Evolutionary conservation across 169 alveolate species (phyloP).

Genomic region (Eimeria acervulina): DNA sequence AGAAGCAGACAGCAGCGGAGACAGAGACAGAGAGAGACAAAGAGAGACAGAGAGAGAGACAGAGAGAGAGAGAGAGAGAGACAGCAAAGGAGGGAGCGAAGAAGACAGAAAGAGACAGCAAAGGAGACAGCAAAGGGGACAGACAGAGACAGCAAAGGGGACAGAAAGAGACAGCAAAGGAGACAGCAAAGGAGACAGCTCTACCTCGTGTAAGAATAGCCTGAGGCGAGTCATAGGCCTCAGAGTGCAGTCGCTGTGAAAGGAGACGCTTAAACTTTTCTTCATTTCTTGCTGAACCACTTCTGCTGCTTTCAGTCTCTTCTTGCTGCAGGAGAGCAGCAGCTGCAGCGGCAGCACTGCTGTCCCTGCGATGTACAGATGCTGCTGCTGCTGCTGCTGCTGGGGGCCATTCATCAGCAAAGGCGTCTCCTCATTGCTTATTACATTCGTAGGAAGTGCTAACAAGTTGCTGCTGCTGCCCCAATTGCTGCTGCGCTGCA

Average conservation of each 20-base stretch:
- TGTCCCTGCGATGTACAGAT: neutral
- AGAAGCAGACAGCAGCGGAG: neutral
- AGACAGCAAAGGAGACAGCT: neutral
- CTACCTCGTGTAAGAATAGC: neutral
- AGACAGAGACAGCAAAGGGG: conserved; percentile 27
- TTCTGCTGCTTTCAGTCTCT: neutral
- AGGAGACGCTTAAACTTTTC: neutral
- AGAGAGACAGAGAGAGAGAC: neutral
- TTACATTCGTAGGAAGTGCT: neutral
- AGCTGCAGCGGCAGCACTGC: neutral
- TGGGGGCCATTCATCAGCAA: neutral
- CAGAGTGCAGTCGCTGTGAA: neutral
- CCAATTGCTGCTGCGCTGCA: neutral
- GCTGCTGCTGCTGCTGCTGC: conserved; percentile 7
- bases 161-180: neutral
- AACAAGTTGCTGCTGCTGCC: conserved; percentile 2
- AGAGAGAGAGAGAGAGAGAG: neutral
- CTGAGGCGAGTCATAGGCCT: neutral
- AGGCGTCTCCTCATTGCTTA: conserved; percentile 17
- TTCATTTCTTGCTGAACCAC: neutral
- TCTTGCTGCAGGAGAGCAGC: neutral
- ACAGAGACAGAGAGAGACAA: neutral
- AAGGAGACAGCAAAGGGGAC: neutral
- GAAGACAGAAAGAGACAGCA: neutral
- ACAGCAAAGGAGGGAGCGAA: neutral